Conservation (phyloP, 2,329 filamentous ascomycete genomes). For the Ilyonectria robusta region DNA sequence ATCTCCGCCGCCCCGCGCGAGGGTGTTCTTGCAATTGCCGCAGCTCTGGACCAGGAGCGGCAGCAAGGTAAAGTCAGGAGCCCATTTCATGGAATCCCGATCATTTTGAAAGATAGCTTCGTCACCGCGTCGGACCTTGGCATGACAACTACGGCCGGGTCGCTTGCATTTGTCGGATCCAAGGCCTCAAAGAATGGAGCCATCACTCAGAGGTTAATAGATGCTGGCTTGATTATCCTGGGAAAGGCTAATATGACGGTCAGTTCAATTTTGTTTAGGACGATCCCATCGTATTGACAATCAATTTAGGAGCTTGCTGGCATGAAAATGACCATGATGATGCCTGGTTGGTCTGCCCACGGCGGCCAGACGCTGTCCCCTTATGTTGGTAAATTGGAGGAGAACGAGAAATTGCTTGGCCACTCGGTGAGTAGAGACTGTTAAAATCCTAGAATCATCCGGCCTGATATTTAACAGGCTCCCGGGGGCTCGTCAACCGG, state of each 20-base stretch:
- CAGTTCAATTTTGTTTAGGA: not conserved
- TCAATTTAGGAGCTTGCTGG: slow-evolving; percentile 14
- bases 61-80: slow-evolving; percentile 13
- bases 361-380: slow-evolving; percentile 49
- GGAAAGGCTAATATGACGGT: slow-evolving; percentile 35
- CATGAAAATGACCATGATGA: slow-evolving; percentile 13
- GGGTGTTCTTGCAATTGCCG: slow-evolving; percentile 14
- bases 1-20: slow-evolving; percentile 20
- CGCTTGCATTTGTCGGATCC: slow-evolving; percentile 30
- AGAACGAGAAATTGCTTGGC: slow-evolving; percentile 24
- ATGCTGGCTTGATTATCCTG: slow-evolving; percentile 28
- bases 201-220: slow-evolving; percentile 23
- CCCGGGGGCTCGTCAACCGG: slow-evolving; percentile 53
- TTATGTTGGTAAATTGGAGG: slow-evolving; percentile 42
- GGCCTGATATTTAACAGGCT: slow-evolving; percentile 30
- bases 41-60: slow-evolving; percentile 33
- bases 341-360: slow-evolving; percentile 19
- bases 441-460: not conserved
- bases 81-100: slow-evolving; percentile 39
- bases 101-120: slow-evolving; percentile 36
- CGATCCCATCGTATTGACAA: not conserved
- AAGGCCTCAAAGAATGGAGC: slow-evolving; percentile 28
- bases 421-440: slow-evolving; percentile 34
- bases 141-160: slow-evolving; percentile 32
- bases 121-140: slow-evolving; percentile 23